These are phyloP conservation scores for Macrophomina phaseolina DNA, from an alignment of 2,329 filamentous ascomycete species.

Conservation along the genomic window DNA sequence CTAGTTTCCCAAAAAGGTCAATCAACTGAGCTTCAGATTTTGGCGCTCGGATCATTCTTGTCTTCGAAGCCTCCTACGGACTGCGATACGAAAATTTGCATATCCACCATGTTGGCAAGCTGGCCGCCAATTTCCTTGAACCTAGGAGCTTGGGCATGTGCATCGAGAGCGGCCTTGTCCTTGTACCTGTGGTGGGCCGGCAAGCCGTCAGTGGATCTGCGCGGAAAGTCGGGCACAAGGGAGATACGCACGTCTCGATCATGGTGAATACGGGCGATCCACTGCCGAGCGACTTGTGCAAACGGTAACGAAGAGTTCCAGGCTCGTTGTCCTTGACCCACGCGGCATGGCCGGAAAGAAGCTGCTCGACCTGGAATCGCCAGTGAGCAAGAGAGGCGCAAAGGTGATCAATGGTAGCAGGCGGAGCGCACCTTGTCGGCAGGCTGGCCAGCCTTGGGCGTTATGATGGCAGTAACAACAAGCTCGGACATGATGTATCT, in stretches of 20 bases:
- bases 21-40: neutral
- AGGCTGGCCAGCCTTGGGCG: slow-evolving; percentile 38
- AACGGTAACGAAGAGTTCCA: slow-evolving; percentile 40
- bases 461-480: slow-evolving; percentile 40
- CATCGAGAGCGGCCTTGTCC: slow-evolving; percentile 36
- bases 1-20: too few relatives aligned
- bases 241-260: slow-evolving; percentile 39
- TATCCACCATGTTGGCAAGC: neutral
- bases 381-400: neutral
- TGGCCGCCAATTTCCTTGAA: slow-evolving; percentile 34
- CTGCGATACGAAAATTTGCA: slow-evolving; percentile 3
- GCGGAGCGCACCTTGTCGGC: slow-evolving; percentile 36
- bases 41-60: neutral
- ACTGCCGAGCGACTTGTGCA: slow-evolving; percentile 39
- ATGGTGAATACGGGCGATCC: slow-evolving; percentile 39
- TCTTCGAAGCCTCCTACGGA: slow-evolving; percentile 8
- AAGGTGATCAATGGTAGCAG: neutral
- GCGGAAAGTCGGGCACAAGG: neutral
- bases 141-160: slow-evolving; percentile 35
- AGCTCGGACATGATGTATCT: slow-evolving; percentile 30
- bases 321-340: slow-evolving; percentile 42
- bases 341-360: slow-evolving; percentile 35
- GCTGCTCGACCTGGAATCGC: slow-evolving; percentile 38
- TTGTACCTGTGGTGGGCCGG: slow-evolving; percentile 36
- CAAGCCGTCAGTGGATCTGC: neutral